Conservation (phyloP, 2,329 filamentous ascomycete genomes). For the Penicillium sp. region DNA sequence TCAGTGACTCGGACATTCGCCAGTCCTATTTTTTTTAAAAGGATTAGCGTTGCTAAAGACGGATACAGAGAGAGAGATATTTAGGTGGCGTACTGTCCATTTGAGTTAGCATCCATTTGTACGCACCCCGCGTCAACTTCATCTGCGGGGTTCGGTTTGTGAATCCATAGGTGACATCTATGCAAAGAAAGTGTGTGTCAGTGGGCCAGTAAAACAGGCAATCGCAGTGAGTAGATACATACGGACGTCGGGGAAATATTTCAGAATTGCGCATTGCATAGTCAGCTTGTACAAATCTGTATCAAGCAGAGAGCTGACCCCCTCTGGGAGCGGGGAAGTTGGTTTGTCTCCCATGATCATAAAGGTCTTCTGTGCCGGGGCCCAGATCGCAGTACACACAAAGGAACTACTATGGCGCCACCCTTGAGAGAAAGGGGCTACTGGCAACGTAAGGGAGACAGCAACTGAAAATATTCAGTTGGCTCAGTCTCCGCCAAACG, state of each 20-base stretch:
- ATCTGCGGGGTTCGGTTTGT: constrained; percentile 95
- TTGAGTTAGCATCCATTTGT: constrained; percentile 82
- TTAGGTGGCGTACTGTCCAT: constrained; percentile 67
- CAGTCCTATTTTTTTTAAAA: constrained; percentile 62
- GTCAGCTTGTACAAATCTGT: constrained; percentile 94
- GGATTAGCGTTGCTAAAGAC: not conserved
- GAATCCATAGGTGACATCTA: constrained; percentile 84
- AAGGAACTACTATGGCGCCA: not conserved
- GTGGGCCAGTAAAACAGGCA: not conserved
- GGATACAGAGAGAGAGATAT: too few species aligned
- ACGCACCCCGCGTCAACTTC: constrained; percentile 82
- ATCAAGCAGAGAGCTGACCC: constrained; percentile 81
- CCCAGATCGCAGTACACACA: too few species aligned
- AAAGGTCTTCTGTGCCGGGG: not conserved
- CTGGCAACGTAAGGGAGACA: not conserved
- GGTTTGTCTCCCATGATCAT: constrained; percentile 34
- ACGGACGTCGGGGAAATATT: constrained; percentile 78
- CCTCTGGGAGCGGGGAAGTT: constrained; percentile 58
- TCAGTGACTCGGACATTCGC: constrained; percentile 77
- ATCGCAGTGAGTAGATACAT: constrained; percentile 27
- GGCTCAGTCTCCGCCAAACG: too few species aligned
- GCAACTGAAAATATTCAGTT: not conserved
- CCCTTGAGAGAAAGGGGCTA: not conserved
- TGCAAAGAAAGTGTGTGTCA: constrained; percentile 8
- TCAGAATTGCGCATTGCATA: constrained; percentile 96